A percentile compares a stretch with the other conserved stretches of the same genome.
These are phyloP conservation scores for Phytopythium boreale DNA, from an alignment of 352 stramenopile species.

Conservation along the genomic window DNA sequence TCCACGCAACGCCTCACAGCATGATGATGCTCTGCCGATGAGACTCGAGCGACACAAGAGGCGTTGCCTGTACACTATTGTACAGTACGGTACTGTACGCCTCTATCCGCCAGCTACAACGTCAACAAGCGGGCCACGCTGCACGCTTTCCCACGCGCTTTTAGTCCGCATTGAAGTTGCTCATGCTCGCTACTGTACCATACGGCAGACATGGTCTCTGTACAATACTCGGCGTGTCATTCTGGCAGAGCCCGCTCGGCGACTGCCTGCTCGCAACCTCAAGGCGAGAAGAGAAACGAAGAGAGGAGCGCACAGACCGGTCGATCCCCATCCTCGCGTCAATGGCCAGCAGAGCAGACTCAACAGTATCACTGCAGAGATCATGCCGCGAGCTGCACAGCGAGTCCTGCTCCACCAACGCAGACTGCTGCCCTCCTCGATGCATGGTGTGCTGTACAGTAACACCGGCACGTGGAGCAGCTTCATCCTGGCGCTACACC, in stretches of 20 bases:
- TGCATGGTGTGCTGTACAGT: too few species aligned
- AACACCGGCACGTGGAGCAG: background rate
- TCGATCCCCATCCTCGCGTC: background rate
- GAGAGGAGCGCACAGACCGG: background rate
- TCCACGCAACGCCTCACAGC: too few species aligned
- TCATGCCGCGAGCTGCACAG: background rate
- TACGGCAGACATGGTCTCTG: background rate
- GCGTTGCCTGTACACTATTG: too few species aligned
- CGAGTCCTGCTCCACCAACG: background rate
- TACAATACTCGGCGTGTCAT: background rate
- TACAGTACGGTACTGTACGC: too few species aligned
- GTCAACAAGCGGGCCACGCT: background rate
- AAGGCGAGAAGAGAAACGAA: background rate
- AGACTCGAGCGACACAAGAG: too few species aligned
- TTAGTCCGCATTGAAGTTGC: background rate
- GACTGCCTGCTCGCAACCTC: background rate
- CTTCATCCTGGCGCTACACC: background rate
- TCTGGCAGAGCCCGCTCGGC: background rate
- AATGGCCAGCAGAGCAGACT: background rate
- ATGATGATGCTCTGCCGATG: too few species aligned
- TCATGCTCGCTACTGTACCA: background rate
- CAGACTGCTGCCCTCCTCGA: background rate
- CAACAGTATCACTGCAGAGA: background rate
- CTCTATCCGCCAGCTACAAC: background rate
- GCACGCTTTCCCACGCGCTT: background rate